A percentile compares a stretch with the other conserved stretches of the same genome.
These are phyloP conservation scores for Aspergillus oerlinghausenensis DNA, from an alignment of 2,329 filamentous ascomycete species.

Conservation along the genomic window DNA sequence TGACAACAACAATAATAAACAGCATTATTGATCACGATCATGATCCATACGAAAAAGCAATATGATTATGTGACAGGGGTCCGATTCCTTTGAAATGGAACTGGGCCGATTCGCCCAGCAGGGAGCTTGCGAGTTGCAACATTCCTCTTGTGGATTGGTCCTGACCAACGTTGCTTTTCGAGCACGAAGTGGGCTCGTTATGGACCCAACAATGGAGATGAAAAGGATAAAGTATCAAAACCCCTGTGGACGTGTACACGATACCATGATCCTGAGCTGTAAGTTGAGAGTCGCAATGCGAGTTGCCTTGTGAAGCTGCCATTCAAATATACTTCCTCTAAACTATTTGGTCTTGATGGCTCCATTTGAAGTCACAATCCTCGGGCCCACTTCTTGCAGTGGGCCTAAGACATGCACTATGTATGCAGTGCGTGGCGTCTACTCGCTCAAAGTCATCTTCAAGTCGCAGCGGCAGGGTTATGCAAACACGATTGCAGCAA, in stretches of 20 bases:
- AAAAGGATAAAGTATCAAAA: not conserved
- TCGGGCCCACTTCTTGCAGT: not conserved
- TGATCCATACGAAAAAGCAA: not conserved
- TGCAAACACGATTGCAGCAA: not conserved
- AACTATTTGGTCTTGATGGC: not conserved
- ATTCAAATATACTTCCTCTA: not conserved
- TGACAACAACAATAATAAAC: not conserved
- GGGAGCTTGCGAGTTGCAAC: not conserved
- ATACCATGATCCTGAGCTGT: not conserved
- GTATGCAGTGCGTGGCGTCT: not conserved
- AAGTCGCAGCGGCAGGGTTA: not conserved
- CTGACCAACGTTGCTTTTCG: not conserved
- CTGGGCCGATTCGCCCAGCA: not conserved
- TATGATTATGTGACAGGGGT: not conserved
- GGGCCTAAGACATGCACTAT: not conserved
- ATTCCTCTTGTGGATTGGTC: not conserved
- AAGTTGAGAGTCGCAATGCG: not conserved
- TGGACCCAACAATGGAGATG: not conserved
- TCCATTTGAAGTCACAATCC: not conserved
- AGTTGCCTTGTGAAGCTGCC: not conserved
- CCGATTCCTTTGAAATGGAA: not conserved
- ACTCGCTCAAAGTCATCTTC: not conserved
- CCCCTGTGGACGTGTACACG: not conserved
- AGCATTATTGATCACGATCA: not conserved
- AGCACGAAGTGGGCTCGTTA: not conserved